These are phyloP conservation scores for Ormosia emarginata DNA, from an alignment of 306 rosid species.

Conservation along the genomic window DNA sequence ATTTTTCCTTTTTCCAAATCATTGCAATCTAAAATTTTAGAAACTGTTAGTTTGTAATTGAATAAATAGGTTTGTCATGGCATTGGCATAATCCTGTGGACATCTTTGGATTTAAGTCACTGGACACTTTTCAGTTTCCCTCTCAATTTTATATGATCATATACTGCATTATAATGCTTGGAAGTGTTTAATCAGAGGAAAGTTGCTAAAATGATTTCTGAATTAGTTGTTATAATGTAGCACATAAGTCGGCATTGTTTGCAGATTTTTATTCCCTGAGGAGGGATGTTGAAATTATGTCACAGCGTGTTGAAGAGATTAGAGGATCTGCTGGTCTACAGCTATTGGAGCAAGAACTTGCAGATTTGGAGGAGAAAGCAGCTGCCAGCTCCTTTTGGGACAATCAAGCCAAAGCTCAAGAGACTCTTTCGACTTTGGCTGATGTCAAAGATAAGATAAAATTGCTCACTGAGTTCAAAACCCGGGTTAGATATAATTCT, in stretches of 20 bases:
- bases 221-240: conserved; percentile 13
- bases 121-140: not conserved
- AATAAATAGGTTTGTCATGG: not conserved
- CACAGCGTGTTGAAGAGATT: conserved; percentile 72
- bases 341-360: conserved; percentile 59
- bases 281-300: conserved; percentile 61
- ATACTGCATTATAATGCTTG: not conserved
- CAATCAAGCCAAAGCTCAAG: conserved; percentile 75
- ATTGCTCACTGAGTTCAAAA: conserved; percentile 64
- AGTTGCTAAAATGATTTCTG: not conserved
- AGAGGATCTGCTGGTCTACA: conserved; percentile 65
- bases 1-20: not conserved
- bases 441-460: conserved; percentile 83
- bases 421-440: conserved; percentile 61
- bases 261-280: conserved; percentile 86
- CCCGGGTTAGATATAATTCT: conserved; percentile 53
- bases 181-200: not conserved
- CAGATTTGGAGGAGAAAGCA: conserved; percentile 73
- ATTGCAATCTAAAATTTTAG: not conserved
- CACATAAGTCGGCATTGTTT: not conserved
- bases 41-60: not conserved
- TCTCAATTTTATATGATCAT: not conserved
- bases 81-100: not conserved
- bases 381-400: conserved; percentile 78
- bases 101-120: conserved; percentile 3